These are phyloP conservation scores for Choiromyces venosus DNA, from an alignment of 495 filamentous ascomycete genomes.

Conservation along the genomic window DNA sequence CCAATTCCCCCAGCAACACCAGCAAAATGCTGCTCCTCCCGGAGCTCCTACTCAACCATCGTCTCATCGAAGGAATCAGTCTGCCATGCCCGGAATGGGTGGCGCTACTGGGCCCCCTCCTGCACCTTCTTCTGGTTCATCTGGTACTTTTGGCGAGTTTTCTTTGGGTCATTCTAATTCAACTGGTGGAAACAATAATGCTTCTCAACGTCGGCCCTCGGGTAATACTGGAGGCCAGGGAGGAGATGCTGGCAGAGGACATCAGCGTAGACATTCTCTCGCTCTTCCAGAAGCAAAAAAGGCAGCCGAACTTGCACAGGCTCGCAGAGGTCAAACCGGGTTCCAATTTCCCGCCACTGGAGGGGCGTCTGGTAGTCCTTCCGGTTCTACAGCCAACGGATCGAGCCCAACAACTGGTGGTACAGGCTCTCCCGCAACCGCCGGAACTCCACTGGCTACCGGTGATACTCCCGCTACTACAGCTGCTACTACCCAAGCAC, in stretches of 20 bases:
- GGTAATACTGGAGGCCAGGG: constrained; percentile 51
- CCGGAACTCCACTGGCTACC: constrained; percentile 47
- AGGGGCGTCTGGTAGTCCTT: constrained; percentile 51
- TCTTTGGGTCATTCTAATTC: constrained; percentile 52
- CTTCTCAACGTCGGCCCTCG: constrained; percentile 64
- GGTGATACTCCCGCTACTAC: constrained; percentile 42
- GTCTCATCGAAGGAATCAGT: constrained; percentile 95
- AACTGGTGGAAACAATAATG: constrained; percentile 64
- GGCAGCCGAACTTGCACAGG: constrained; percentile 91
- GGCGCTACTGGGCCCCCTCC: constrained; percentile 66
- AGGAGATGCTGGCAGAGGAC: constrained; percentile 66
- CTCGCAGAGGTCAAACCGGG: constrained; percentile 84
- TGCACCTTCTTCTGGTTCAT: constrained; percentile 90
- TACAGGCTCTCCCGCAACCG: constrained; percentile 41
- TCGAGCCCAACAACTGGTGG: constrained; percentile 40
- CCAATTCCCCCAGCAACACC: constrained; percentile 81
- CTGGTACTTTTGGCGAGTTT: constrained; percentile 77
- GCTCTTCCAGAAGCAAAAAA: constrained; percentile 95
- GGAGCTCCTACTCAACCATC: constrained; percentile 70
- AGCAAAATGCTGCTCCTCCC: constrained; percentile 62
- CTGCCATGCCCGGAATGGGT: constrained; percentile 86
- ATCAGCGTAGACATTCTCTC: constrained; percentile 90
- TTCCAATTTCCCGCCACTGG: constrained; percentile 90
- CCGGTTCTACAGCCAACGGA: constrained; percentile 46
- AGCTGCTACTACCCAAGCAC: constrained; percentile 45